phyloP scores from a whole-genome alignment of 495 filamentous ascomycete genomes.

The Penicillium paradoxum region DNA sequence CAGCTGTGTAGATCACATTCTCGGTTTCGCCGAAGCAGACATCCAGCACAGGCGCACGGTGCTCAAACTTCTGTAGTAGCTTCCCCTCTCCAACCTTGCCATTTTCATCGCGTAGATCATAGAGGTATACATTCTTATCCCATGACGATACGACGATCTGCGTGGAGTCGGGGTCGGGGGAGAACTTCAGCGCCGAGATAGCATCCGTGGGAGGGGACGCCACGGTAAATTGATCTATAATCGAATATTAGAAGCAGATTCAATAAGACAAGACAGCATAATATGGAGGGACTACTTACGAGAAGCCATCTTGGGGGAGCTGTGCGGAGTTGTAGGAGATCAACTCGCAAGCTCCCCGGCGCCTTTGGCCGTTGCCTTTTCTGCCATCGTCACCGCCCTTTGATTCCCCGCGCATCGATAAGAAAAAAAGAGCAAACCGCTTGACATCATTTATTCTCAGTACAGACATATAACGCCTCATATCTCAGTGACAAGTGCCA shows the following conservation, averaged over 20 bases:
- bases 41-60: conserved; percentile 82
- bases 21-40: conserved; percentile 79
- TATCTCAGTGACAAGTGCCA: not conserved
- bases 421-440: conserved; percentile 14
- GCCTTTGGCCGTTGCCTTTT: conserved; percentile 25
- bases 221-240: conserved; percentile 43
- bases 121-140: conserved; percentile 89
- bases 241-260: conserved; percentile 9
- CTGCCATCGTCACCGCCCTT: conserved; percentile 30
- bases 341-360: conserved; percentile 25
- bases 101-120: conserved; percentile 65
- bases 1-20: conserved; percentile 78
- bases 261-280: not conserved
- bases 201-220: conserved; percentile 73
- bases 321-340: conserved; percentile 19
- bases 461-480: not conserved
- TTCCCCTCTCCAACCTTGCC: conserved; percentile 50
- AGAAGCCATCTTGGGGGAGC: conserved; percentile 30
- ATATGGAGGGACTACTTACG: conserved; percentile 22
- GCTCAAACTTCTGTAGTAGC: conserved; percentile 68
- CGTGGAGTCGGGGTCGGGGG: conserved; percentile 58
- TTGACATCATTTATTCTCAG: not conserved
- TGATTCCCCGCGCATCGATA: conserved; percentile 30
- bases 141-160: conserved; percentile 86
- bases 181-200: conserved; percentile 81